Conservation (phyloP, 1,284 basidiomycete genomes). For the Sphagnurus paluster region DNA sequence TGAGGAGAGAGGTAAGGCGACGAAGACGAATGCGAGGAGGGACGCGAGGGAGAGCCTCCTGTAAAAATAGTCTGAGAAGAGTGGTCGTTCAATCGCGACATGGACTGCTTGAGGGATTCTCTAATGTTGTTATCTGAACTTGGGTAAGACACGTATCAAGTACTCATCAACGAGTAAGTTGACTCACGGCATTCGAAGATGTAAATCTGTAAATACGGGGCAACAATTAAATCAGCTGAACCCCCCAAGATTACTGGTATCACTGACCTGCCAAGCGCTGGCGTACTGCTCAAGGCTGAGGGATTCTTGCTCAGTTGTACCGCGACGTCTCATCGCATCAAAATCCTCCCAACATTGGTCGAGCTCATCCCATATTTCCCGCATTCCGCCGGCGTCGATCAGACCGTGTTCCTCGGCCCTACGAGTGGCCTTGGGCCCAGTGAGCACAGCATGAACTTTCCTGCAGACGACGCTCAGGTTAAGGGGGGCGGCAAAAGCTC, state of each 20-base stretch:
- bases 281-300: slow-evolving; percentile 64
- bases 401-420: slow-evolving; percentile 46
- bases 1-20: slow-evolving; percentile 44
- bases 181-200: slow-evolving; percentile 78
- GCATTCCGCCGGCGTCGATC: slow-evolving; percentile 62
- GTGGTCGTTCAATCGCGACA: slow-evolving; percentile 27
- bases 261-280: slow-evolving; percentile 68
- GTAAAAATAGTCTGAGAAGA: slow-evolving; percentile 31
- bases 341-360: slow-evolving; percentile 82
- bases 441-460: slow-evolving; percentile 71
- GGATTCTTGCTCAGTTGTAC: slow-evolving; percentile 39
- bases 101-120: slow-evolving; percentile 60
- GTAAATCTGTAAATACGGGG: slow-evolving; percentile 51
- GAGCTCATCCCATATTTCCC: slow-evolving; percentile 78
- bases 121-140: slow-evolving; percentile 62
- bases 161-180: background rate
- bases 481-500: slow-evolving; percentile 61
- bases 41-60: slow-evolving; percentile 33
- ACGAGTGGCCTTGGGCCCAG: slow-evolving; percentile 68
- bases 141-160: background rate
- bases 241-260: slow-evolving; percentile 10
- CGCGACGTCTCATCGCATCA: slow-evolving; percentile 54
- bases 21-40: slow-evolving; percentile 52
- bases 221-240: slow-evolving; percentile 17
- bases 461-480: slow-evolving; percentile 73